Evolutionary conservation across 2,329 filamentous ascomycete genomes (phyloP).

Genomic region (Ascochyta fabae): DNA sequence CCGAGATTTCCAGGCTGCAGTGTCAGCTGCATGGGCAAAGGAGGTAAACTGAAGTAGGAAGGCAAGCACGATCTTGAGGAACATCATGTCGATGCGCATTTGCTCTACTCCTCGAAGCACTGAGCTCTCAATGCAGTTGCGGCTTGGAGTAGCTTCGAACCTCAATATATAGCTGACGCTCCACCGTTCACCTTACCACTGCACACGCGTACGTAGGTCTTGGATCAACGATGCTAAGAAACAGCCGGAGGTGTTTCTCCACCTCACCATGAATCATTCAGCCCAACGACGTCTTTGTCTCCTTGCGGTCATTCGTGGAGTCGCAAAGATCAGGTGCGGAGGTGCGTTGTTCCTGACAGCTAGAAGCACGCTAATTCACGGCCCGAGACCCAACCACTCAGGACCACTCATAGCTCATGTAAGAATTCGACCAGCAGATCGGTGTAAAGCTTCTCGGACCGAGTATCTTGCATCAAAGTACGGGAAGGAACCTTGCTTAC

Average conservation of each 20-base stretch:
- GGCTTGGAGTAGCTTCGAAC: neutral
- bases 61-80: constrained; percentile 23
- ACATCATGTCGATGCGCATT: constrained; percentile 21
- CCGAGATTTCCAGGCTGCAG: constrained; percentile 45
- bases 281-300: neutral
- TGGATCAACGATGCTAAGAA: constrained; percentile 11
- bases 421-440: neutral
- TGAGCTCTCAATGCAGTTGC: neutral
- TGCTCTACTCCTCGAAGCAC: neutral
- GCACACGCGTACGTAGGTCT: constrained; percentile 2
- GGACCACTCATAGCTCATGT: neutral
- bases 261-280: constrained; percentile 9
- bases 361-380: constrained; percentile 7
- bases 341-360: constrained; percentile 15
- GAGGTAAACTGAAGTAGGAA: constrained; percentile 26
- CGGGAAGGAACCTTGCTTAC: constrained; percentile 6
- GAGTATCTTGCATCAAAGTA: constrained; percentile 10
- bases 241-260: constrained; percentile 1
- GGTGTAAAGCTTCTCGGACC: constrained; percentile 12
- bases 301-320: constrained; percentile 14
- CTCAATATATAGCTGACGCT: constrained; percentile 15
- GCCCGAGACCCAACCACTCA: constrained; percentile 15
- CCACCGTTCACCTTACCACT: constrained; percentile 3
- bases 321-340: constrained; percentile 6
- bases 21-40: constrained; percentile 38